Base-by-base conservation (phyloP, 2,329 filamentous ascomycete species). In the Neonectria coccinea region DNA sequence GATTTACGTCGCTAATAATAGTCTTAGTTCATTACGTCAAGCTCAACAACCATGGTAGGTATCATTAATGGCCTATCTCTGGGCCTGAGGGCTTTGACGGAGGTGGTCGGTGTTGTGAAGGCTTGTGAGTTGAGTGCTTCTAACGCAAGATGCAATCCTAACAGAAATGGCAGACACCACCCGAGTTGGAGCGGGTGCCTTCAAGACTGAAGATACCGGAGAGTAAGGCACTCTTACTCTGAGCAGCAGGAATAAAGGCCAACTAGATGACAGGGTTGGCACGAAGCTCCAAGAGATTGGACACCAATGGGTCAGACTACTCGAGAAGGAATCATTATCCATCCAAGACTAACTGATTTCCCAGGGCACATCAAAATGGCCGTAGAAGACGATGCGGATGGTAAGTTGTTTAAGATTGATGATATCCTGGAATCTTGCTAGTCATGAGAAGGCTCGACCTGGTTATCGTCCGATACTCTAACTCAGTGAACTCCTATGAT, bases 171-270 rank as follows among this genome's bases (percentile, higher is more conserved):
- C 33, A 45, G 86, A 89, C 76, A 89, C 88, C 29, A 91, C 88
- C 27, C 81, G 85, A 63, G 86, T 88, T n/a, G 84, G 83, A 56
- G 83, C 81, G 44, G 89, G 89, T 10, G 85, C 86, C 9, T 91
- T 91, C 79, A 87, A 88, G 16, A 89, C 87, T 1, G 89, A 91
- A 75, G 85, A 79, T 33, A 56, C 75, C 3, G 77, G 75, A 42
- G 79, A 80, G 60, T 74, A n/a, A 12, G 36, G 16, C 31, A 31
- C 14, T 45, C 39, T 44, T 41, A 42, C 18, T 10, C 36, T 42
- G n/a, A 42, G 18, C 8, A 55, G 33, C 33, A 41, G 36, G 52
- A 54, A 39, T n/a, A 39, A 27, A 54, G 18, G 33, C 52, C 44
- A 8, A 56, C 27, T 31, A 44, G 12, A 18, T 56, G 22, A 53